Base-by-base conservation (phyloP, 2,329 filamentous ascomycete genomes). In the Ophiostoma ulmi region DNA sequence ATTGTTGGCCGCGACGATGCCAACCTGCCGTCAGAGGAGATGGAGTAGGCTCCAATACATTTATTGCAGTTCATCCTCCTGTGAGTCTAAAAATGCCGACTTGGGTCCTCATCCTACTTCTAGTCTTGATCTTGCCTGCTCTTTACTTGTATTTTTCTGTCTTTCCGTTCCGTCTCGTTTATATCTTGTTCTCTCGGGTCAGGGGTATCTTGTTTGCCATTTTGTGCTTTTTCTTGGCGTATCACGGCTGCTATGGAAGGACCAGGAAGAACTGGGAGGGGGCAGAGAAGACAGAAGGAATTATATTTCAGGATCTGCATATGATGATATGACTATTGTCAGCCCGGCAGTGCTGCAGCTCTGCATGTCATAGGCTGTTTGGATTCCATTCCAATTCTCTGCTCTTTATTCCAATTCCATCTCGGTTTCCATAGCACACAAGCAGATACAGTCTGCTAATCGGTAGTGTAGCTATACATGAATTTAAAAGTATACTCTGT, bases 1-100 rank as follows among this genome's bases (percentile, higher is more conserved):
- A 94, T 95, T 78, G 91, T 94, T 48, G 90, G 89, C 74, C 90
- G 89, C 75, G 91, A 94, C 77, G 84, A 91, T 73, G 87, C 88
- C 55, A 91, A 94, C 76, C 84, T 94, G 76, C 88, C 90, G 14
- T 86, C 91, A 73, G 89, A 93, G 77, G 92, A 94, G 80, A 83
- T 95, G 78, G 91, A 92, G 79, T 84, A 83, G 63, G 58, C 26
- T 6, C 20, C 4, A 20, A 22, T n/a, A 22, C 31, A 31, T 31
- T 31, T 31, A 58, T 11, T 58, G 4, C n/a, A 22, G 1, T 10
- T 4, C 52, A 58, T 1, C 52, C 52, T 5, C 35, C 61, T 31
- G 10, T 4, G 55, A 22, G 26, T n/a, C 31, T 31, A 31, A 31
- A 31, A 31, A 3, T 31, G 31, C 31, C 31, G 31, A 31, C 31